Evolutionary conservation across 108 stramenopile genomes (phyloP), one percentile per base, ranked within the genome.

Genomic region (Nitzschia sp.): DNA sequence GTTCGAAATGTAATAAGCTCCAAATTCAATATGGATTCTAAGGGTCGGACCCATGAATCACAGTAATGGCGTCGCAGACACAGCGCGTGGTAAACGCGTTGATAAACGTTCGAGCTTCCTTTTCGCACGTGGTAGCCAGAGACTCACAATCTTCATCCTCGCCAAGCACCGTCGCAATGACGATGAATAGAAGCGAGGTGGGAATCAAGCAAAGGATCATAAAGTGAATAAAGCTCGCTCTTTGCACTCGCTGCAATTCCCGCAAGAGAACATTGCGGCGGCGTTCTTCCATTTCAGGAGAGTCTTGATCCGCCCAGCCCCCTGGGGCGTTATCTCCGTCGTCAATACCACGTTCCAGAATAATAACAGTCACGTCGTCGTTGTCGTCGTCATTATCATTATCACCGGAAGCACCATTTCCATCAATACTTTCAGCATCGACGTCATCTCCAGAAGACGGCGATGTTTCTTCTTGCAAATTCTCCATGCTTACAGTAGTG

Each of bases 1-100:
- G n/a, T n/a, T n/a, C n/a, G n/a, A n/a, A n/a, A n/a, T n/a, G n/a
- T n/a, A n/a, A n/a, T n/a, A n/a, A n/a, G n/a, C n/a, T n/a, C 38
- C 38, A 42, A 42, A 42, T 42, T 6, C 9, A 9, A 9, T 42
- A 42, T 42, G 38, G 42, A 45, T 1, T 15, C n/a, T 11, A 32
- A 31, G 57, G 57, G 29, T 66, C 57, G 15, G 5, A 6, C 25
- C 38, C 34, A 15, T 46, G 61, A 34, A 26, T 19, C 18, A 81
- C 71, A 17, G 25, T 48, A 24, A 94, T 87, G 0, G 93, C 88
- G 66, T 91, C 83, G 59, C 93, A 94, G 57, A 94, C 77, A 64
- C 93, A 94, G 36, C 90, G 83, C 29, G 82, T 87, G 33, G 93
- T 94, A 68, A 94, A 94, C 4, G 93, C 93, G 79, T 94, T 90